Evolutionary conservation across 306 rosid species (phyloP), one percentile per base, ranked within the genome.

Genomic region (Cyamopsis tetragonoloba): DNA sequence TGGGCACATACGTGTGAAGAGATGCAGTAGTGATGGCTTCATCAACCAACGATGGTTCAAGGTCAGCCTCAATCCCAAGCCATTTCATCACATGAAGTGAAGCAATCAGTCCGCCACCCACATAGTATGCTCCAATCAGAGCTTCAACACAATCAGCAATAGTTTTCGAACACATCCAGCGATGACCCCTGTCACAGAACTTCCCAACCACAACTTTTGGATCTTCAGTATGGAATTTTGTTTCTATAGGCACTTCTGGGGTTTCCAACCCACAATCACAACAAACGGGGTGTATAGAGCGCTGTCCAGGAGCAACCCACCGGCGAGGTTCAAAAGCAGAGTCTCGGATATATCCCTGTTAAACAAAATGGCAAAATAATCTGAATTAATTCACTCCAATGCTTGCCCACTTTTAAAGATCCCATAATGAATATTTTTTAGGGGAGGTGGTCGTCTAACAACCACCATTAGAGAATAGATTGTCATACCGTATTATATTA

Each of bases 61-160:
- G 89, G 37, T 86, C 96, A 9, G 87, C 76, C 43, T 81, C 91
- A 79, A 93, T 65, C 18, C 84, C 81, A 24, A 88, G 80, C 97
- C 99, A 93, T 71, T 86, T 93, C 88, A 93, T 88, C 74, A 88
- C 41, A 76, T 83, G 87, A 70, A 90, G 72, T 49, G 95, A 84
- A 68, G 95, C 95, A 80, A 71, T 3, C 53, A 90, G 74, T 41
- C 99, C 99, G 62, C 96, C 96, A 23, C 76, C 84, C 20, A 88
- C 87, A 77, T 81, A 83, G 76, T 93, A 90, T 2, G 97, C 99
- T 55, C 97, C 99, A 41, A 93, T 80, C 20, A 93, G 86, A 77
- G 97, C 96, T 86, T 93, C 99, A 66, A 80, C 95, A 63, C 97
- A 90, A 76, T 93, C 99, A 31, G 99, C 77, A 76, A 90, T 78